These are phyloP conservation scores for Suillus ampliporus DNA, from an alignment of 768 basidiomycete genomes.

Conservation along the genomic window DNA sequence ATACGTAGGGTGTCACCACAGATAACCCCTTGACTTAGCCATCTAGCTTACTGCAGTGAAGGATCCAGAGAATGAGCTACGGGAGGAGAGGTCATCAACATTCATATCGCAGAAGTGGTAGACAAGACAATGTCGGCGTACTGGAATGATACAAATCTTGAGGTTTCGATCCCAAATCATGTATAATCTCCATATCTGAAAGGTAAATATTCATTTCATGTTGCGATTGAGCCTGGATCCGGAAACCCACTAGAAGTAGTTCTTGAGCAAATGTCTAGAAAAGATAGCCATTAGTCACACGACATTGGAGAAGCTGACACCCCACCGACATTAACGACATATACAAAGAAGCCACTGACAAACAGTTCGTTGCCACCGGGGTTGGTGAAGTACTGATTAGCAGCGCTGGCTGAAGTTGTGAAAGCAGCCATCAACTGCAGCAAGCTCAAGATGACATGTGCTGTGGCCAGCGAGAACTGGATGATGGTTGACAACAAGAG, in stretches of 20 bases:
- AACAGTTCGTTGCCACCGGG: constrained; percentile 11
- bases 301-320: not conserved
- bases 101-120: not conserved
- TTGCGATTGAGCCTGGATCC: not conserved
- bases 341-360: constrained; percentile 23
- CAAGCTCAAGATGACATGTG: constrained; percentile 17
- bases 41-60: constrained; percentile 23
- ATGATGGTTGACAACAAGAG: constrained; percentile 20
- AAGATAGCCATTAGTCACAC: not conserved
- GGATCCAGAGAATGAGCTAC: constrained; percentile 22
- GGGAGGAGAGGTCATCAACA: constrained; percentile 2
- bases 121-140: constrained; percentile 9
- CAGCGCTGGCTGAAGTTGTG: constrained; percentile 14
- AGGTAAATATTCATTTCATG: not conserved
- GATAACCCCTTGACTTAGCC: not conserved
- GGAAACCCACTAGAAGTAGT: constrained; percentile 24
- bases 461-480: constrained; percentile 24
- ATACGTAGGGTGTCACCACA: no score
- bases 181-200: constrained; percentile 33
- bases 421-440: constrained; percentile 16
- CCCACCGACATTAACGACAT: constrained; percentile 17
- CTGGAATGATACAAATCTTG: constrained; percentile 24
- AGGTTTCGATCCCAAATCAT: constrained; percentile 20
- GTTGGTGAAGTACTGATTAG: constrained; percentile 1
- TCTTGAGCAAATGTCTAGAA: constrained; percentile 21